A percentile compares a stretch with the other conserved stretches of the same genome.
Evolutionary conservation across 768 basidiomycete genomes (phyloP).

Genomic region (Fibroporia radiculosa): DNA sequence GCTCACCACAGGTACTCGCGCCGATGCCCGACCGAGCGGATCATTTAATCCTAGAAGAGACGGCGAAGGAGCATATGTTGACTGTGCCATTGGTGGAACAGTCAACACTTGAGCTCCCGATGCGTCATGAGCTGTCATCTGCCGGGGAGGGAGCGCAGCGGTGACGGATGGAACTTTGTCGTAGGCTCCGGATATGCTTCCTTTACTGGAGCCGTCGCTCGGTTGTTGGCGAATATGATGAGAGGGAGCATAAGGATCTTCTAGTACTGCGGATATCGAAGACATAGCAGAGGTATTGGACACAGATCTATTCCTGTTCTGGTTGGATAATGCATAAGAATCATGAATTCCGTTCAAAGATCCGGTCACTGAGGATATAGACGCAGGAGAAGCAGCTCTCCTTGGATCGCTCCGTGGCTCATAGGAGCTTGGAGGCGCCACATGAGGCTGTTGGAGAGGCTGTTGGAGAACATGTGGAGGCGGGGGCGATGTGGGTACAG

Average conservation of each 20-base stretch:
- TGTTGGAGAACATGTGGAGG: neutral
- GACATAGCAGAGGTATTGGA: slow-evolving; percentile 40
- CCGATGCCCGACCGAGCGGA: slow-evolving; percentile 65
- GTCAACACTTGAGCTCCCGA: slow-evolving; percentile 17
- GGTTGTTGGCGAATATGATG: slow-evolving; percentile 13
- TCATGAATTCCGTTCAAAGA: slow-evolving; percentile 4
- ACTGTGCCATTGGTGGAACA: slow-evolving; percentile 30
- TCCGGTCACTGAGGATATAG: neutral
- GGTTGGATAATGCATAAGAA: slow-evolving; percentile 8
- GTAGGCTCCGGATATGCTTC: neutral
- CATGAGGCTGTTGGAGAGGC: too few species aligned
- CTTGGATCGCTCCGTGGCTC: neutral
- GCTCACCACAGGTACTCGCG: slow-evolving; percentile 70
- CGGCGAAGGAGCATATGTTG: slow-evolving; percentile 77
- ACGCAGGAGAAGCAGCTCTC: slow-evolving; percentile 2
- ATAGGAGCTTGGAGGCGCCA: too few species aligned
- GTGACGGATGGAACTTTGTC: neutral
- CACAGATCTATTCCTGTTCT: slow-evolving; percentile 26
- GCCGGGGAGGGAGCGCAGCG: slow-evolving; percentile 1
- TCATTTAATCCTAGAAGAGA: slow-evolving; percentile 79
- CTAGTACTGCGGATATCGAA: slow-evolving; percentile 19
- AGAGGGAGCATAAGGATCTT: slow-evolving; percentile 31
- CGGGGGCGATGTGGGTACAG: neutral
- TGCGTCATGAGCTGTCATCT: slow-evolving; percentile 5
- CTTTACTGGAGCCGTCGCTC: slow-evolving; percentile 4